A percentile compares a stretch with the other conserved stretches of the same genome.
Conservation (phyloP, 2,329 filamentous ascomycete species). For the Cytospora piceicola region DNA sequence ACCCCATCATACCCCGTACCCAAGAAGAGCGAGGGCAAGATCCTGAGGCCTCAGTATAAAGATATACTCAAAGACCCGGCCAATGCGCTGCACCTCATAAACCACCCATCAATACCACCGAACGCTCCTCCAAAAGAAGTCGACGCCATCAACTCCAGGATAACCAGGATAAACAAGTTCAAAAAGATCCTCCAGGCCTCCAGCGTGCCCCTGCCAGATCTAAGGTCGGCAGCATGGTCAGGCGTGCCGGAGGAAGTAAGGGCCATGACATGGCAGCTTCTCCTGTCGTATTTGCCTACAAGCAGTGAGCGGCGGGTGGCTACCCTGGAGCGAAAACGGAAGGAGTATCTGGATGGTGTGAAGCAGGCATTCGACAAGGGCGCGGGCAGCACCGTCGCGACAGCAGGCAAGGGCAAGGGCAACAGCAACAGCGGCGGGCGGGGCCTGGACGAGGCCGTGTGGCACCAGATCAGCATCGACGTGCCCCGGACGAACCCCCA, state of each 20-base stretch:
- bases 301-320: conserved; percentile 90
- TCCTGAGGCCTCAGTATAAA: conserved; percentile 94
- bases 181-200: conserved; percentile 93
- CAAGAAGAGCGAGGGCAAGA: conserved; percentile 92
- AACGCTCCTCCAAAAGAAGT: conserved; percentile 81
- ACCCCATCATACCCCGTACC: conserved; percentile 82
- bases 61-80: conserved; percentile 89
- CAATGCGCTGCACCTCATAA: conserved; percentile 92
- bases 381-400: conserved; percentile 45
- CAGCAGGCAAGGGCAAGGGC: conserved; percentile 30
- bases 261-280: conserved; percentile 97
- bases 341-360: conserved; percentile 95
- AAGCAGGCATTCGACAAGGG: conserved; percentile 71
- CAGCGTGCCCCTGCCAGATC: conserved; percentile 81
- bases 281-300: conserved; percentile 94
- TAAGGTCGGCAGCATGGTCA: conserved; percentile 88
- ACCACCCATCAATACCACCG: conserved; percentile 74
- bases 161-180: conserved; percentile 97
- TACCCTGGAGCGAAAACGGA: conserved; percentile 90
- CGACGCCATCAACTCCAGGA: conserved; percentile 83
- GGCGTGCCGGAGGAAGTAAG: conserved; percentile 93
- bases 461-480: conserved; percentile 99
- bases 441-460: conserved; percentile 93
- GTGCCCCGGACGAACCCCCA: conserved; percentile 96
- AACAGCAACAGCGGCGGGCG: conserved; percentile 51